phyloP scores from a whole-genome alignment of 208 protist species.

The Sergeia podlipaevii region DNA sequence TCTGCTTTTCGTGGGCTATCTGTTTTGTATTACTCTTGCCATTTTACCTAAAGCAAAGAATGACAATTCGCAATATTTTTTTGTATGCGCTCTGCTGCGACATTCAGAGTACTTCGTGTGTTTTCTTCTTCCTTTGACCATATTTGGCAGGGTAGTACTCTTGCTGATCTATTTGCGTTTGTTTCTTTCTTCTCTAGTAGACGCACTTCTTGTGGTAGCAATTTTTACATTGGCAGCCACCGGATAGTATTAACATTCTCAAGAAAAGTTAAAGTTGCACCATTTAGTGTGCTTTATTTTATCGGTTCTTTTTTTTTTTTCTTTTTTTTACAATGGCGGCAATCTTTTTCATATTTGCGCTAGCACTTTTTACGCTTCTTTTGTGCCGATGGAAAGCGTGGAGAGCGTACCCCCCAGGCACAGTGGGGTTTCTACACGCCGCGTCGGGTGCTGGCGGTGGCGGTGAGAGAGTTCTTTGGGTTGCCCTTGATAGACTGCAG shows the following conservation, averaged over 20 bases:
- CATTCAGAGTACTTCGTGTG: too few species aligned
- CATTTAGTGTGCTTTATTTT: neutral
- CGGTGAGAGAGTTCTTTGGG: conserved; percentile 97
- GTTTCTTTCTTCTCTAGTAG: too few species aligned
- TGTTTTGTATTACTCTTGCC: too few species aligned
- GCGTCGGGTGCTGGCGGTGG: conserved; percentile 92
- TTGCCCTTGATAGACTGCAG: conserved; percentile 67
- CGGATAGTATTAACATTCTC: too few species aligned
- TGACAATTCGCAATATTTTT: too few species aligned
- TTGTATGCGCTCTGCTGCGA: too few species aligned
- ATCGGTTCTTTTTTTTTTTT: conserved; percentile 6
- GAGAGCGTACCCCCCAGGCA: conserved; percentile 18
- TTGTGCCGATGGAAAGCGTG: conserved; percentile 13
- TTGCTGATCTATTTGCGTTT: neutral
- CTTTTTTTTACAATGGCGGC: conserved; percentile 2
- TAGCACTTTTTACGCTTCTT: conserved; percentile 11
- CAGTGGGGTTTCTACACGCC: conserved; percentile 91
- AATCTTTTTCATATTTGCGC: conserved; percentile 2
- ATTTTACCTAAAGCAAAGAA: too few species aligned
- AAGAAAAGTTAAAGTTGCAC: too few species aligned
- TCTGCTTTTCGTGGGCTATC: too few species aligned
- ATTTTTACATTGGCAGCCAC: too few species aligned
- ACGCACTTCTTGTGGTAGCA: too few species aligned
- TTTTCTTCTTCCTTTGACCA: neutral
- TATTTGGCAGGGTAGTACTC: too few species aligned